Conservation (phyloP, 148 eudicot species). For the Oxyria digyna region DNA sequence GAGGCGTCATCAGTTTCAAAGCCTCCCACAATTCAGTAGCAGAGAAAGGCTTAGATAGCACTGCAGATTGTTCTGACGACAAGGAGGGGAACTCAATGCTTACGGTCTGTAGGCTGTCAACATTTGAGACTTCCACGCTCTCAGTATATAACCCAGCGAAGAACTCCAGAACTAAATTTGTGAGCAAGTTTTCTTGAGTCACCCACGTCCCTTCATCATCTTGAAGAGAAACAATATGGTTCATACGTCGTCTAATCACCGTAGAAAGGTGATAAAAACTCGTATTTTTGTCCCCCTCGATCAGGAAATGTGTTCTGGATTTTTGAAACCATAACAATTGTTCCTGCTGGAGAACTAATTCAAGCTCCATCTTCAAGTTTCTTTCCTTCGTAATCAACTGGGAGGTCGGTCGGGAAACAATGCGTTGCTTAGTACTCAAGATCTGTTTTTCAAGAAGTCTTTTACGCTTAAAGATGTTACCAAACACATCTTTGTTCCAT, state of each 20-base stretch:
- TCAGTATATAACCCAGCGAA: not conserved
- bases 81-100: not conserved
- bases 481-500: no score
- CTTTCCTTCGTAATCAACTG: not conserved
- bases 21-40: not conserved
- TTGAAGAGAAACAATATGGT: not conserved
- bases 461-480: no score
- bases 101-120: not conserved
- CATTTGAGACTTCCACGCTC: no score
- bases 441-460: not conserved
- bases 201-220: not conserved
- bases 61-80: not conserved
- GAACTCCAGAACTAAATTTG: not conserved
- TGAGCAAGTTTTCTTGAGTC: no score
- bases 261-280: not conserved
- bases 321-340: not conserved
- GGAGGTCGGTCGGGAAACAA: not conserved
- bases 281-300: not conserved
- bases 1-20: not conserved
- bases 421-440: not conserved
- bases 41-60: not conserved
- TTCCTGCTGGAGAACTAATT: not conserved
- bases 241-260: not conserved
- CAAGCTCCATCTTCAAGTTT: not conserved
- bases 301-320: no score